phyloP scores from a whole-genome alignment of 768 basidiomycete species.

The Pisolithus orientalis region DNA sequence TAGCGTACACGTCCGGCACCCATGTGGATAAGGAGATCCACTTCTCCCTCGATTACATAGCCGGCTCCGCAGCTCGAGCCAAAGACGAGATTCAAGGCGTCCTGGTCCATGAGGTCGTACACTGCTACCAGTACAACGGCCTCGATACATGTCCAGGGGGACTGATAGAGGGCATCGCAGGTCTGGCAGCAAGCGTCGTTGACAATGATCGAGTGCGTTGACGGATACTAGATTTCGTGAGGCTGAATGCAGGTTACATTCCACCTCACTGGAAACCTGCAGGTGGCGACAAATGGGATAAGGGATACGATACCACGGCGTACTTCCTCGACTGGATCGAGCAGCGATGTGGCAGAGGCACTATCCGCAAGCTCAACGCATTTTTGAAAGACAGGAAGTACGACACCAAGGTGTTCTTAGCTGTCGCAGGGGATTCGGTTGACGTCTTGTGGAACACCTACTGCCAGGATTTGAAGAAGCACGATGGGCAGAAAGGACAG shows the following conservation, averaged over 20 bases:
- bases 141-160: conserved; percentile 58
- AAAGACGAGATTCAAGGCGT: conserved; percentile 65
- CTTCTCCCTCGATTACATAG: conserved; percentile 62
- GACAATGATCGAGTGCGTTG: not conserved
- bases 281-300: conserved; percentile 57
- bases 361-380: conserved; percentile 53
- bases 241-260: conserved; percentile 47
- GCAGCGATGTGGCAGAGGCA: conserved; percentile 43
- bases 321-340: conserved; percentile 72
- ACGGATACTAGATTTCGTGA: conserved; percentile 56
- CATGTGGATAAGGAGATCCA: conserved; percentile 66
- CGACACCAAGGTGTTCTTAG: conserved; percentile 44
- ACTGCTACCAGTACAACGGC: conserved; percentile 71
- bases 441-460: conserved; percentile 56
- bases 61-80: conserved; percentile 33
- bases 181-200: conserved; percentile 29
- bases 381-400: conserved; percentile 45
- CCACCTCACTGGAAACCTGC: conserved; percentile 68
- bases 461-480: conserved; percentile 30
- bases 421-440: conserved; percentile 46
- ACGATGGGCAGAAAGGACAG: not conserved
- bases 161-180: conserved; percentile 75
- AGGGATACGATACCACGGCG: conserved; percentile 67
- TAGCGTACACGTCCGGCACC: conserved; percentile 61
- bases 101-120: conserved; percentile 69